Conservation (phyloP, 2,329 filamentous ascomycete species). For the Penicillium janthinellum region DNA sequence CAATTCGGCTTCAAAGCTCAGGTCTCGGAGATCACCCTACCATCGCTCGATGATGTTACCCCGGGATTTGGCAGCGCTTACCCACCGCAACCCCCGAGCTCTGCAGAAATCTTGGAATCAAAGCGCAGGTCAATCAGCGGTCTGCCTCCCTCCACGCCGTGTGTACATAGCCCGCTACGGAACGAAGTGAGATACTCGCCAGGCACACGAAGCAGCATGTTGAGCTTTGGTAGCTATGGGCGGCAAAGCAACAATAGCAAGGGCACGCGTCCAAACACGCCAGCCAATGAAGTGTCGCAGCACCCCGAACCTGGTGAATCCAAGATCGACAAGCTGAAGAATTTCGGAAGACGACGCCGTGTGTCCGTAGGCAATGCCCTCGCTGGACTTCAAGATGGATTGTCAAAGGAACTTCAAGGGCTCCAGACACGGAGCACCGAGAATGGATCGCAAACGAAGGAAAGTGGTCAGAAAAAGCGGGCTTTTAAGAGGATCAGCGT, state of each 20-base stretch:
- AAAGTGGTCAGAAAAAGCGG: constrained; percentile 18
- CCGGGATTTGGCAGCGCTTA: constrained; percentile 4
- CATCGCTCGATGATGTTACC: constrained; percentile 2
- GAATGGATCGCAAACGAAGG: neutral
- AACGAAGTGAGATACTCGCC: constrained; percentile 30
- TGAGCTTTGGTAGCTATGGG: constrained; percentile 29
- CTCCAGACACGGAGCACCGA: constrained; percentile 3
- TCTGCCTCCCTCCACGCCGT: constrained; percentile 18
- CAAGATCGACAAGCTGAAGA: constrained; percentile 32
- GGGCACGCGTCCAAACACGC: constrained; percentile 23
- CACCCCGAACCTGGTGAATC: constrained; percentile 17
- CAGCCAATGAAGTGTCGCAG: constrained; percentile 20
- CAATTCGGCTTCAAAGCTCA: constrained; percentile 8
- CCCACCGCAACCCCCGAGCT: constrained; percentile 5
- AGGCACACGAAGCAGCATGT: constrained; percentile 27
- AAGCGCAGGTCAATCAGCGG: constrained; percentile 27
- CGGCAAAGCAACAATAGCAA: constrained; percentile 21
- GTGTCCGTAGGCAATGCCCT: constrained; percentile 28
- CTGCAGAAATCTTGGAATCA: constrained; percentile 22
- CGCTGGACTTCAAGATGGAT: constrained; percentile 20
- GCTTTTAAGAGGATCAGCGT: constrained; percentile 24
- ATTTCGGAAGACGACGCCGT: constrained; percentile 31
- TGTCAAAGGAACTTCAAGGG: constrained; percentile 18
- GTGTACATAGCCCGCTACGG: constrained; percentile 25
- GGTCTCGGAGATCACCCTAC: constrained; percentile 1